These are phyloP conservation scores for Lycium barbarum DNA, from an alignment of 257 asterid species.

Conservation along the genomic window DNA sequence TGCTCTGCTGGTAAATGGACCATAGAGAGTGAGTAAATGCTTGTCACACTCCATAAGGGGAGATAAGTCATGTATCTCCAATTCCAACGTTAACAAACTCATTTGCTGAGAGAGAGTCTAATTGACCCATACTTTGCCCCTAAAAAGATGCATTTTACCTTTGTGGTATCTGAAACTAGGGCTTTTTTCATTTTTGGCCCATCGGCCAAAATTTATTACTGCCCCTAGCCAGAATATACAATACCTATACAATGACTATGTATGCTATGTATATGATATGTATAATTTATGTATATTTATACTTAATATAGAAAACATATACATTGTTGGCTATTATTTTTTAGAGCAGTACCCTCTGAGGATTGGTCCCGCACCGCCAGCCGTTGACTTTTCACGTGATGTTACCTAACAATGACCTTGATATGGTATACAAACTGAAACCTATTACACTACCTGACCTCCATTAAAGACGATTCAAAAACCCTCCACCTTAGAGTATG, in stretches of 20 bases:
- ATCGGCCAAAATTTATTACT: too few species aligned
- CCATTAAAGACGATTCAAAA: not conserved
- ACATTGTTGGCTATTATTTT: too few species aligned
- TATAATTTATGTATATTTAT: too few species aligned
- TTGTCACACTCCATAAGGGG: not conserved
- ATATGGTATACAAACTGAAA: not conserved
- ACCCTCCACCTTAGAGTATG: not conserved
- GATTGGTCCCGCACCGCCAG: not conserved
- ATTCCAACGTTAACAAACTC: not conserved
- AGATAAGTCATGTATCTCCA: not conserved
- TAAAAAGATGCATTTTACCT: not conserved
- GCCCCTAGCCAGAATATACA: too few species aligned
- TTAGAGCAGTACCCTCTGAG: not conserved
- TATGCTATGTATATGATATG: too few species aligned
- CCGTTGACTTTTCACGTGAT: not conserved
- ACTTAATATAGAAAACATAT: too few species aligned
- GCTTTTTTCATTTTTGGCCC: too few species aligned
- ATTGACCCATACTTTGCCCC: not conserved
- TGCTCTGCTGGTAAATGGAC: not conserved
- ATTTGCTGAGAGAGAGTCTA: constrained; percentile 9
- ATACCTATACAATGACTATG: too few species aligned
- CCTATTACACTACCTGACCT: constrained; percentile 1
- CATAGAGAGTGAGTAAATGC: constrained; percentile 9
- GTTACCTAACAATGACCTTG: not conserved
- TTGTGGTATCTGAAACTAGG: constrained; percentile 2